phyloP scores from a whole-genome alignment of 495 filamentous ascomycete genomes.

The Penicillium paxilli region DNA sequence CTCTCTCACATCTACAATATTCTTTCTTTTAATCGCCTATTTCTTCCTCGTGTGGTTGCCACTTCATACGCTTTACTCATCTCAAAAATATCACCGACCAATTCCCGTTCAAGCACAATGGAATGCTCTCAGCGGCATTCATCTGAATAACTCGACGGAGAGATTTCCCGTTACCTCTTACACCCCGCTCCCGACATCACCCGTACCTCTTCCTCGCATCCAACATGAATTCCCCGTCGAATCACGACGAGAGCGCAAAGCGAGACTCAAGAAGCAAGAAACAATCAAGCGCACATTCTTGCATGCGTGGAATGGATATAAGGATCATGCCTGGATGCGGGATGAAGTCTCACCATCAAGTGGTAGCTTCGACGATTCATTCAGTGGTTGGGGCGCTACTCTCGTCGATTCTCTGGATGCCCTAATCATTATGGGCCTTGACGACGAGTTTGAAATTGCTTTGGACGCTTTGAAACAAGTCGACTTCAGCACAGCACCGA shows the following conservation, averaged over 20 bases:
- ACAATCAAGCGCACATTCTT: conserved; percentile 69
- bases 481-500: conserved; percentile 51
- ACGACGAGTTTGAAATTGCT: conserved; percentile 59
- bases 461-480: conserved; percentile 53
- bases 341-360: conserved; percentile 75
- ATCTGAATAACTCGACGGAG: conserved; percentile 46
- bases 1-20: conserved; percentile 12
- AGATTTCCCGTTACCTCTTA: conserved; percentile 49
- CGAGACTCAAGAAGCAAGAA: conserved; percentile 44
- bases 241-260: conserved; percentile 29
- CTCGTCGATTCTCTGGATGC: conserved; percentile 64
- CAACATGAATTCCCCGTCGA: conserved; percentile 55
- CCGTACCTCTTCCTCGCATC: conserved; percentile 48
- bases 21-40: conserved; percentile 21
- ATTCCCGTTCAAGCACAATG: conserved; percentile 7
- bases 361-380: conserved; percentile 49
- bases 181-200: conserved; percentile 48
- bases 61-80: conserved; percentile 18
- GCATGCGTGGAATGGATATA: conserved; percentile 76
- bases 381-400: conserved; percentile 64
- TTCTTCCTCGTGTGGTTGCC: conserved; percentile 29
- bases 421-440: conserved; percentile 62
- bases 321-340: conserved; percentile 70
- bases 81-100: conserved; percentile 7
- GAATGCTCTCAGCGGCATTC: conserved; percentile 19